These are phyloP conservation scores for Phytophthora sp. DNA, from an alignment of 352 stramenopile genomes.

Conservation along the genomic window DNA sequence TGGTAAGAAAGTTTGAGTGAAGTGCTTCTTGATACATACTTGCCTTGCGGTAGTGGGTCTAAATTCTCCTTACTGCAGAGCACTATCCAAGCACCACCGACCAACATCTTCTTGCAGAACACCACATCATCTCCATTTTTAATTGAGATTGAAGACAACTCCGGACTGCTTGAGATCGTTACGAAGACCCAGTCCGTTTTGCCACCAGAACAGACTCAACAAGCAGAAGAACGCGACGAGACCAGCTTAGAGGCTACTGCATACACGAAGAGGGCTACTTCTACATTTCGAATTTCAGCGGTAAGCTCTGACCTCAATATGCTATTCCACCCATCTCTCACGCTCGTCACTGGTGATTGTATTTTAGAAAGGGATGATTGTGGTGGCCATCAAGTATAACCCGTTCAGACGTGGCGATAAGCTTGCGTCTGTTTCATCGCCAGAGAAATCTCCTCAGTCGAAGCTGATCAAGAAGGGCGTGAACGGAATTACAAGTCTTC, in stretches of 20 bases:
- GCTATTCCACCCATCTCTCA: not conserved
- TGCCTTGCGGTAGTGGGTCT: not conserved
- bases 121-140: constrained; percentile 58
- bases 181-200: constrained; percentile 32
- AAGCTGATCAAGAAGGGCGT: constrained; percentile 19
- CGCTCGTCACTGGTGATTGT: not conserved
- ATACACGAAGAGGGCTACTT: constrained; percentile 2
- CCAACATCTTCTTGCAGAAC: constrained; percentile 85
- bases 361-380: constrained; percentile 75
- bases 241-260: constrained; percentile 1
- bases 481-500: constrained; percentile 3
- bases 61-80: constrained; percentile 10
- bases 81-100: constrained; percentile 37
- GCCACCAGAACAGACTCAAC: constrained; percentile 7
- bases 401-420: constrained; percentile 1
- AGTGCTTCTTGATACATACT: not conserved
- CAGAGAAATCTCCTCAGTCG: constrained; percentile 14
- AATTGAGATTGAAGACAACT: constrained; percentile 66
- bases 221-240: constrained; percentile 18
- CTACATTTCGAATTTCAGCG: constrained; percentile 61
- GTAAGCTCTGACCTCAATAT: constrained; percentile 26
- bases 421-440: not conserved
- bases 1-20: constrained; percentile 14
- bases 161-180: constrained; percentile 64
- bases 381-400: constrained; percentile 72